These are phyloP conservation scores for Kingdonia uniflora DNA, from an alignment of 164 flowering plant genomes.

Conservation along the genomic window DNA sequence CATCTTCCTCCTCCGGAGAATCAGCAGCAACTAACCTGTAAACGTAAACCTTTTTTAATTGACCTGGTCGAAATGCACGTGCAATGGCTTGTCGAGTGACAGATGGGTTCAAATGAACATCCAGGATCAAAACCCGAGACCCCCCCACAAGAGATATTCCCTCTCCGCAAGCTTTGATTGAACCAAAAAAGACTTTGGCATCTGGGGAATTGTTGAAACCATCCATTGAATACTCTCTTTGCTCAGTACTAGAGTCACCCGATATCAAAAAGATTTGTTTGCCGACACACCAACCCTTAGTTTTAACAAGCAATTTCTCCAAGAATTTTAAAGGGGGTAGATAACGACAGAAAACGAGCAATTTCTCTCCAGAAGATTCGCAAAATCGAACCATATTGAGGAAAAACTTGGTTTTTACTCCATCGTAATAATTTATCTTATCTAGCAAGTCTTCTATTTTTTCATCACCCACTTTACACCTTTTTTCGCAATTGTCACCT, in stretches of 20 bases:
- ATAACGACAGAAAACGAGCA: constrained; percentile 80
- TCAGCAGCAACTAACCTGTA: constrained; percentile 73
- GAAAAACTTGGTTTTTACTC: constrained; percentile 79
- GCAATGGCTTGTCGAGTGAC: constrained; percentile 83
- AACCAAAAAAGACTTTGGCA: constrained; percentile 76
- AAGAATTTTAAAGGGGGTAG: constrained; percentile 67
- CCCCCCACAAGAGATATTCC: constrained; percentile 94
- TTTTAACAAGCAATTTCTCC: constrained; percentile 39
- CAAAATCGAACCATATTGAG: constrained; percentile 53
- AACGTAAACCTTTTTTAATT: constrained; percentile 48
- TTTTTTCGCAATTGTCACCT: constrained; percentile 14
- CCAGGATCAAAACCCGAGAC: constrained; percentile 62
- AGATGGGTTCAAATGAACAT: constrained; percentile 82
- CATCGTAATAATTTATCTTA: constrained; percentile 47
- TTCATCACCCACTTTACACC: constrained; percentile 9
- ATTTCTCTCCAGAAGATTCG: constrained; percentile 64
- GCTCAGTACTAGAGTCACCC: constrained; percentile 57
- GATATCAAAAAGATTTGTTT: constrained; percentile 60
- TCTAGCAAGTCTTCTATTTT: constrained; percentile 32
- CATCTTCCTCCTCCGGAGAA: constrained; percentile 76
- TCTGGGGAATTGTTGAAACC: constrained; percentile 58
- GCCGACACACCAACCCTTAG: constrained; percentile 56
- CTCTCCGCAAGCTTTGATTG: constrained; percentile 91
- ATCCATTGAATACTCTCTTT: constrained; percentile 56
- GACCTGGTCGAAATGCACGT: constrained; percentile 94